Conservation (phyloP, 495 filamentous ascomycete genomes). For the Penicillium lagena region DNA sequence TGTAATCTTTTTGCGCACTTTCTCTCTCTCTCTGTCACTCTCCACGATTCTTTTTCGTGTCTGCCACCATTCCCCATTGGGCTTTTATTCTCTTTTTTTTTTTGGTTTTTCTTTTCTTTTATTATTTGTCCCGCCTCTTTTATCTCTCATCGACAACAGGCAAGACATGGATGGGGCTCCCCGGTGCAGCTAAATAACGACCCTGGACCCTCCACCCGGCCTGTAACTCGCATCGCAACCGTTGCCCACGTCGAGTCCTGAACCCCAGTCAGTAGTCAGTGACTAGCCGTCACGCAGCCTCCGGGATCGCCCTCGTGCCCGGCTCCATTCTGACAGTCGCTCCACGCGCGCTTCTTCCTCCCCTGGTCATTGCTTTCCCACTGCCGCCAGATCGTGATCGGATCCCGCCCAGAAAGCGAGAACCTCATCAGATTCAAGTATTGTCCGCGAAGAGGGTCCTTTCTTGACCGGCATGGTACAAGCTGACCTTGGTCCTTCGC, state of each 20-base stretch:
- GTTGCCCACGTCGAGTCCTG: conserved; percentile 25
- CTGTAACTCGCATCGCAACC: conserved; percentile 7
- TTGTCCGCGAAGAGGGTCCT: conserved; percentile 16
- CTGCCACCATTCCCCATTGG: conserved; percentile 1
- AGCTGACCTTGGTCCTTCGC: conserved; percentile 35
- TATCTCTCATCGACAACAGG: conserved; percentile 1
- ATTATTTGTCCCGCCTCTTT: conserved; percentile 6
- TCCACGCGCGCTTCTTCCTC: conserved; percentile 12
- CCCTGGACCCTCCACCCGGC: conserved; percentile 39
- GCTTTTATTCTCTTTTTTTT: conserved; percentile 10
- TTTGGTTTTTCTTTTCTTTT: conserved; percentile 8
- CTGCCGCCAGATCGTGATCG: neutral
- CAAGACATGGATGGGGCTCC: conserved; percentile 29
- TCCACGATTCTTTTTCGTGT: conserved; percentile 5
- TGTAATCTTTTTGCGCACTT: neutral
- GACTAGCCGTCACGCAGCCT: conserved; percentile 11
- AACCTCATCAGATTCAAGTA: conserved; percentile 6
- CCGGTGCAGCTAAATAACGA: conserved; percentile 40
- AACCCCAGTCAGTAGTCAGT: conserved; percentile 24
- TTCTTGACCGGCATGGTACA: conserved; percentile 44
- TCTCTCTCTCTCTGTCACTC: conserved; percentile 1
- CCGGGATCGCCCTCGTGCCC: conserved; percentile 8
- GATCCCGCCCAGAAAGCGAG: no score
- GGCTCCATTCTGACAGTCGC: conserved; percentile 4
- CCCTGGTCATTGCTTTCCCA: conserved; percentile 2